Base-by-base conservation (phyloP, 148 eudicot species). In the Rhododendron griersonianum region DNA sequence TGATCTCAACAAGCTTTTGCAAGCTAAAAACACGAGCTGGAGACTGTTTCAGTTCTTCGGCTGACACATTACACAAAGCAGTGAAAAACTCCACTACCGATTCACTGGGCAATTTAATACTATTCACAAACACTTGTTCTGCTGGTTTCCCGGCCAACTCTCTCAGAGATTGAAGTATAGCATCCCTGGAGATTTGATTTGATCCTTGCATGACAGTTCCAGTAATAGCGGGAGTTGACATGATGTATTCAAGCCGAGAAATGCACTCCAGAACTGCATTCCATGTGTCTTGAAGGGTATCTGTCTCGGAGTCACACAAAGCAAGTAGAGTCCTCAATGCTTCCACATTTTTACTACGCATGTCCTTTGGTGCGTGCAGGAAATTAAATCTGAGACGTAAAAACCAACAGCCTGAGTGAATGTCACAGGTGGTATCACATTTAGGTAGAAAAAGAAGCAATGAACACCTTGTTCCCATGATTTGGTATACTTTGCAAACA, bases 1-100 rank as follows among this genome's bases (percentile, higher is more conserved):
- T 97, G 79, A 95, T 97, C 87, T 97, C 99, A 84, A 97, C 99
- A 93, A 97, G 98, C 86, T 97, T 97, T 80, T 97, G 98, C 90
- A 97, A 85, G 93, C 99, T 97, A 88, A 93, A 97, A 87, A 97
- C 99, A 87, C 98, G 98, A 86, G 99, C 95, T 28, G 99, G 98
- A 55, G 87, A 88, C 90, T 97, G 99, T 87, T 92, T 94, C 84
- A 97, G 88, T 89, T 97, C 99, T 88, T 97, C 97, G 23, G 98
- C 98, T 48, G 99, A 97, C 69, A 94, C 96, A 83, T 93, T 94
- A 88, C 99, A 97, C 78, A 97, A 91, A 88, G 98, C 98, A 85
- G 94, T 95, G 86, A 97, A 97, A 83, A 97, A 97, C 92, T 97
- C 99, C 81, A 97, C 99, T 11, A 97, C 91, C n/a, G 98, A 92